A percentile compares a stretch with the other conserved stretches of the same genome.
Conservation (phyloP, 2,329 filamentous ascomycete species). For the Cercospora citrullina region DNA sequence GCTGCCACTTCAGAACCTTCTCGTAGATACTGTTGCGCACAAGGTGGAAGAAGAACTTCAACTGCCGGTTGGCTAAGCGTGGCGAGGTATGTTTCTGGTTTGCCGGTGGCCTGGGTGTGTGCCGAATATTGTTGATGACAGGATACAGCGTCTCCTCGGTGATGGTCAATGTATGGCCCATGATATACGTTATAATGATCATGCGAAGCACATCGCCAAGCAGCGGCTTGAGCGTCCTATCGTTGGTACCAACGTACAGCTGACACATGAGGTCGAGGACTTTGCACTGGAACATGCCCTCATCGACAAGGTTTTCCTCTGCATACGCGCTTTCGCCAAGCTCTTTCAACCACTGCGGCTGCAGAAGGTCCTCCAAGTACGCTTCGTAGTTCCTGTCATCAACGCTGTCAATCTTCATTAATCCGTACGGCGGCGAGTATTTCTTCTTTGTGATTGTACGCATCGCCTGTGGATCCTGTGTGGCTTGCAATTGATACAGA, state of each 20-base stretch:
- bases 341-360: slow-evolving; percentile 42
- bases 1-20: slow-evolving; percentile 48
- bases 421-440: slow-evolving; percentile 49
- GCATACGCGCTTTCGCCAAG: slow-evolving; percentile 48
- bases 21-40: slow-evolving; percentile 46
- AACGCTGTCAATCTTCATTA: slow-evolving; percentile 47
- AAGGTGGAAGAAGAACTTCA: slow-evolving; percentile 52
- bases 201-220: slow-evolving; percentile 49
- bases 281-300: slow-evolving; percentile 45
- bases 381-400: slow-evolving; percentile 49
- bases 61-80: slow-evolving; percentile 51
- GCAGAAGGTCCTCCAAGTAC: slow-evolving; percentile 47
- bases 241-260: slow-evolving; percentile 34
- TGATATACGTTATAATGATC: slow-evolving; percentile 51
- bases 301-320: slow-evolving; percentile 44
- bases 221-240: slow-evolving; percentile 41
- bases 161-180: slow-evolving; percentile 51
- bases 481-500: slow-evolving; percentile 46
- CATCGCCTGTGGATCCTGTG: slow-evolving; percentile 40
- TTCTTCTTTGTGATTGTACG: slow-evolving; percentile 36
- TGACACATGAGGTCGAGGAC: slow-evolving; percentile 45
- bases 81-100: slow-evolving; percentile 37
- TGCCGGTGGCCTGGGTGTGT: slow-evolving; percentile 36
- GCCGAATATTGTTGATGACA: slow-evolving; percentile 44
- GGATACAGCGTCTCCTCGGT: slow-evolving; percentile 41